A percentile compares a stretch with the other conserved stretches of the same genome.
Evolutionary conservation across 1,284 basidiomycete species (phyloP).

Genomic region (Papiliotrema flavescens): DNA sequence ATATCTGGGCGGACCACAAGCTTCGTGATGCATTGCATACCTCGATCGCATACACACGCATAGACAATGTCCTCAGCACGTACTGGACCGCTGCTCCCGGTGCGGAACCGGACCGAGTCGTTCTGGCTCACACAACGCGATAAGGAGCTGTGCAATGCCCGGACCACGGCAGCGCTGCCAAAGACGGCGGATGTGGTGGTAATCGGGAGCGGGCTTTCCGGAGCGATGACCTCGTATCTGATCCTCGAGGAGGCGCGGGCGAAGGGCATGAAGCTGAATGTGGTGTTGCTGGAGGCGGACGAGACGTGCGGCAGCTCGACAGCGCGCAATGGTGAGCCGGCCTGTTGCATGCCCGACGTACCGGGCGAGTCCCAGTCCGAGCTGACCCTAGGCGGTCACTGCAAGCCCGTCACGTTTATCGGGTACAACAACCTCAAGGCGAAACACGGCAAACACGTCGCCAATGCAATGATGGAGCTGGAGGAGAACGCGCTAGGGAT

Average conservation of each 20-base stretch:
- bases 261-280: conserved; percentile 13
- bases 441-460: conserved; percentile 28
- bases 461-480: conserved; percentile 23
- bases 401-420: conserved; percentile 35
- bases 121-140: conserved; percentile 30
- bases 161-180: conserved; percentile 26
- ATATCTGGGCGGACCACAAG: background rate
- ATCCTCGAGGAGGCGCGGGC: conserved; percentile 16
- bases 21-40: too few relatives aligned
- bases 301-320: conserved; percentile 38
- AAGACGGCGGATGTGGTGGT: conserved; percentile 30
- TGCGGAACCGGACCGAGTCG: conserved; percentile 20
- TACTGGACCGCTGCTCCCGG: conserved; percentile 12
- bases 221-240: conserved; percentile 31
- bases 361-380: background rate
- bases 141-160: conserved; percentile 15
- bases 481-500: conserved; percentile 21
- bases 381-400: conserved; percentile 30
- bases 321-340: conserved; percentile 34
- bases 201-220: conserved; percentile 36
- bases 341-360: background rate
- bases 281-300: conserved; percentile 43
- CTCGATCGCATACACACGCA: too few relatives aligned
- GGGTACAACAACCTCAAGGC: conserved; percentile 27
- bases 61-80: too few relatives aligned